Base-by-base conservation (phyloP, 2,329 filamentous ascomycete genomes). In the Paecilomyces formosus region DNA sequence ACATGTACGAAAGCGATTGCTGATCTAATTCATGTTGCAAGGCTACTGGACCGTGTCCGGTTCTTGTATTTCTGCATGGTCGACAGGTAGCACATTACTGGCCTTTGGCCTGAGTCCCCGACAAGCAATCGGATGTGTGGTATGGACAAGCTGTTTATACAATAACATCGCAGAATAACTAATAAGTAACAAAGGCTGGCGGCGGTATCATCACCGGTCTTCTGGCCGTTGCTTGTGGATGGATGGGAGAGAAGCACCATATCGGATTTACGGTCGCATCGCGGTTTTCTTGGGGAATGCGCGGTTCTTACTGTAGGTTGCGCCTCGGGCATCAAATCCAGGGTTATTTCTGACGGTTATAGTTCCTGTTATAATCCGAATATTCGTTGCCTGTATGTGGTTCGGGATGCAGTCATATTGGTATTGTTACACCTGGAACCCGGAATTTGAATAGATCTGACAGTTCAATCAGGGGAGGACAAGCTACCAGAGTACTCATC, bases 31-130 rank as follows among this genome's bases (percentile, higher is more conserved):
- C 39, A 7, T 45, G 12, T 18, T 55, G 28, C 53, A 53, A 64
- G 68, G 68, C 33, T 70, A 70, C 56, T 71, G 68, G 65, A 68
- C 66, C 35, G 65, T 70, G 28, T 66, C 67, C 7, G 67, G 68
- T 18, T 66, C 64, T 18, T 68, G 66, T 54, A 66, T 64, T 39
- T 67, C 63, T 35, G 66, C 63, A 59, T 70, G 66, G 68, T 66
- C 66, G 58, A 67, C 61, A 30, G 69, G 66, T 39, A 68, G 63
- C 52, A 67, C 65, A 24, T 61, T 67, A 56, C 63, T 65, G 55
- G 65, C 62, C 35, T 65, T 66, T 51, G 66, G 66, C 7, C 62
- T 68, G 33, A 68, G 61, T 55, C 62, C 65, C 1, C 59, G 61
- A 22, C 62, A 67, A 55, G 64, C 66, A 9, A 68, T 68, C 45